phyloP scores from a whole-genome alignment of 2,329 filamentous ascomycete species.

The Coniosporium tulheliwenetii region DNA sequence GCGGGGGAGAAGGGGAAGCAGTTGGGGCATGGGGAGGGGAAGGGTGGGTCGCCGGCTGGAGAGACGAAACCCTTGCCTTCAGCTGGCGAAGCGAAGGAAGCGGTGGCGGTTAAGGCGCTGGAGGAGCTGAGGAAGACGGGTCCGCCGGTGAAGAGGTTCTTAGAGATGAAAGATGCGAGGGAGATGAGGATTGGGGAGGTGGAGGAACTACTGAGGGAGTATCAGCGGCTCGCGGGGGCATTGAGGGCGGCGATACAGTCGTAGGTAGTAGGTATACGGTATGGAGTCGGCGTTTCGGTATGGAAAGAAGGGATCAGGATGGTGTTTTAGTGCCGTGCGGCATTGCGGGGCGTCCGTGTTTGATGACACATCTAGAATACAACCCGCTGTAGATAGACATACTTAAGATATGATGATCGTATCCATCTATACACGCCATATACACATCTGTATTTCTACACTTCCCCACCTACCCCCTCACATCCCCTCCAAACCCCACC shows the following conservation, averaged over 20 bases:
- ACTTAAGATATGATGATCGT: too few relatives aligned
- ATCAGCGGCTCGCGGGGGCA: constrained; percentile 26
- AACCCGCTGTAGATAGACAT: too few relatives aligned
- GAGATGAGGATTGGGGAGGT: constrained; percentile 32
- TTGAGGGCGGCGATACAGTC: constrained; percentile 23
- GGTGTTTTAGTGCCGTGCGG: too few relatives aligned
- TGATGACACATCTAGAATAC: too few relatives aligned
- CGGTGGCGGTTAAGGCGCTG: not conserved
- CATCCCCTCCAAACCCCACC: constrained; percentile 76
- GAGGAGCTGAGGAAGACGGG: constrained; percentile 25
- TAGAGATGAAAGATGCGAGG: constrained; percentile 28
- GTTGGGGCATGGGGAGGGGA: constrained; percentile 4
- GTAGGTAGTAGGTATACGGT: not conserved
- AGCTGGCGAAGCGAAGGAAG: constrained; percentile 4
- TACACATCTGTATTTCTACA: too few relatives aligned
- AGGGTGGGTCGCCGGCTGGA: not conserved
- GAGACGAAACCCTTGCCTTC: not conserved
- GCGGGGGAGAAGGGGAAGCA: constrained; percentile 12
- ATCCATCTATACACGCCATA: too few relatives aligned
- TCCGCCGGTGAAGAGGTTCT: constrained; percentile 29
- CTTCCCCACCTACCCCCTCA: constrained; percentile 12
- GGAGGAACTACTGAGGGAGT: constrained; percentile 28
- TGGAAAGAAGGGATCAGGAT: too few relatives aligned
- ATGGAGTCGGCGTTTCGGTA: too few relatives aligned
- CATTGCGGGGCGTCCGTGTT: too few relatives aligned